Percentiles rank a stretch among this genome's conserved stretches.
Conservation (phyloP, 352 stramenopile genomes). For the Globisporangium abappressorium region DNA sequence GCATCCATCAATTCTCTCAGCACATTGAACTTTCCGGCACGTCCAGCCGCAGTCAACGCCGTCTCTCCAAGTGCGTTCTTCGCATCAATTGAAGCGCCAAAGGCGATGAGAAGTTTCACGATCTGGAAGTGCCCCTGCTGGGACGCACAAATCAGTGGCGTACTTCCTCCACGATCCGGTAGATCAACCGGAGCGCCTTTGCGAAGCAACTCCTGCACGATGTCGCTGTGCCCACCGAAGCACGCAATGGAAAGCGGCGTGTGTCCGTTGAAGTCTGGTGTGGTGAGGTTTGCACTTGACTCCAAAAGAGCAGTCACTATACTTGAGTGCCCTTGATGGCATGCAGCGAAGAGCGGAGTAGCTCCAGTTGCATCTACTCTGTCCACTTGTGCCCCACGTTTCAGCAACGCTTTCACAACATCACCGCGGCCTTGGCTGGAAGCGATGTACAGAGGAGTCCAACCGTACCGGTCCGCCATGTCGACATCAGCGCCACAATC, state of each 20-base stretch:
- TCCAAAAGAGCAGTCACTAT: slow-evolving; percentile 2
- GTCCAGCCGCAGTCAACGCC: slow-evolving; percentile 1
- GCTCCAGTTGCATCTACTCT: not conserved
- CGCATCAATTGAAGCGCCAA: not conserved
- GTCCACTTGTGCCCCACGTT: not conserved
- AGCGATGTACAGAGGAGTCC: slow-evolving; percentile 1
- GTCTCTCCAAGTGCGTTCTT: not conserved
- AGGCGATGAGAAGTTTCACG: not conserved
- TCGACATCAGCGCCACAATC: not conserved
- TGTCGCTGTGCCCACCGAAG: not conserved
- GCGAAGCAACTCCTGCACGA: not conserved
- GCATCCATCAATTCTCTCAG: not conserved
- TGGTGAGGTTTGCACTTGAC: not conserved
- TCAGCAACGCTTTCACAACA: slow-evolving; percentile 7
- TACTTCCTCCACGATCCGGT: not conserved
- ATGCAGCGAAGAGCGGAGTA: not conserved
- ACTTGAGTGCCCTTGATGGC: not conserved
- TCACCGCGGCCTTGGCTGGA: not conserved
- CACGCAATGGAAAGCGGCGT: not conserved
- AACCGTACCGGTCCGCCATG: not conserved
- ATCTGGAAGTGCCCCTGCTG: not conserved
- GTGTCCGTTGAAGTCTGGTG: not conserved
- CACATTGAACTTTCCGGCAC: slow-evolving; percentile 3
- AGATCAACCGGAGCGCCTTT: not conserved
- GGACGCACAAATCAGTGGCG: slow-evolving; percentile 1